Percentiles rank a stretch among this genome's conserved stretches.
phyloP scores from a whole-genome alignment of 495 filamentous ascomycete genomes.

The Poronia punctata region DNA sequence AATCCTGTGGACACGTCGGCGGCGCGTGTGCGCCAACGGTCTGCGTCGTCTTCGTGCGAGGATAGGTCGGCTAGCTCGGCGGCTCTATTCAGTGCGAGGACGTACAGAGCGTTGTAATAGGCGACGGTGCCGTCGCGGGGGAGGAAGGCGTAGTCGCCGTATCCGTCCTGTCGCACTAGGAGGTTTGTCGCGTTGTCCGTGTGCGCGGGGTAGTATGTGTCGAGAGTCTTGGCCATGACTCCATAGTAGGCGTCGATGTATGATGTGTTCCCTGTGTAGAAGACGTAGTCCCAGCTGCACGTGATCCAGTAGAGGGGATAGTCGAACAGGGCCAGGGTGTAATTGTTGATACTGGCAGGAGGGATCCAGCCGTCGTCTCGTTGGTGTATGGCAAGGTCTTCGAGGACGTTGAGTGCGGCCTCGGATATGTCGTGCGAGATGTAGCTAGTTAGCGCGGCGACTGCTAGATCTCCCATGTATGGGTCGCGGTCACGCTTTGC shows the following conservation, averaged over 20 bases:
- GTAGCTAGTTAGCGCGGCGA: slow-evolving; percentile 36
- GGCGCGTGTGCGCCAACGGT: slow-evolving; percentile 31
- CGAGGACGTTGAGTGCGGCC: slow-evolving; percentile 34
- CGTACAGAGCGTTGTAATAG: slow-evolving; percentile 44
- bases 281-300: slow-evolving; percentile 34
- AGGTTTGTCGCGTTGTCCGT: slow-evolving; percentile 27
- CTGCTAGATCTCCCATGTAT: slow-evolving; percentile 42
- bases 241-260: slow-evolving; percentile 26
- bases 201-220: slow-evolving; percentile 32
- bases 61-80: slow-evolving; percentile 31
- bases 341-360: slow-evolving; percentile 43
- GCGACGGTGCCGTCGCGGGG: slow-evolving; percentile 37
- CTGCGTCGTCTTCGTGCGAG: slow-evolving; percentile 21
- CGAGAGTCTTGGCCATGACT: slow-evolving; percentile 31
- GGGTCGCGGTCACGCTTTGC: slow-evolving; percentile 44
- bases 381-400: slow-evolving; percentile 40
- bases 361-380: slow-evolving; percentile 44
- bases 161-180: slow-evolving; percentile 31
- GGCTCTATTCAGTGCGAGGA: slow-evolving; percentile 35
- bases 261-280: slow-evolving; percentile 37
- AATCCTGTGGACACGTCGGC: slow-evolving; percentile 24
- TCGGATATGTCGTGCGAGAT: slow-evolving; percentile 34
- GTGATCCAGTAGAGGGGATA: slow-evolving; percentile 44
- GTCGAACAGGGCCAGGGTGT: slow-evolving; percentile 38
- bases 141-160: slow-evolving; percentile 45